Evolutionary conservation across 2,329 filamentous ascomycete species (phyloP).

Genomic region (Periglandula ipomoeae): DNA sequence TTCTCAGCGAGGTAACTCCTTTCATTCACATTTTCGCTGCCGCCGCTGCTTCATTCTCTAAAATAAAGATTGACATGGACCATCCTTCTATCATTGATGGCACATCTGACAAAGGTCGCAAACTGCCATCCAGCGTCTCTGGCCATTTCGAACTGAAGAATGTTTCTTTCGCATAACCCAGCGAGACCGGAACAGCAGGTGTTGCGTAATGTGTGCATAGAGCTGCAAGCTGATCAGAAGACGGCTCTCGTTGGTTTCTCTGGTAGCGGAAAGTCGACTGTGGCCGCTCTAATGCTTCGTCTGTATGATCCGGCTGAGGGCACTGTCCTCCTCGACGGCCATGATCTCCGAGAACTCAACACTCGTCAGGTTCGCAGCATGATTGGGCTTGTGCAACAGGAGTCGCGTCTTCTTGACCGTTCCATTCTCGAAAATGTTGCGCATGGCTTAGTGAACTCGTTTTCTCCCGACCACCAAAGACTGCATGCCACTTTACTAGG

Average conservation of each 20-base stretch:
- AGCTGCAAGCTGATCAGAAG: constrained; percentile 41
- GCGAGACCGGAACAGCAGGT: constrained; percentile 31
- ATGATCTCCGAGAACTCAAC: constrained; percentile 42
- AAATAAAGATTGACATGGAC: constrained; percentile 45
- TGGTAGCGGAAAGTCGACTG: constrained; percentile 60
- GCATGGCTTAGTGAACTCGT: constrained; percentile 27
- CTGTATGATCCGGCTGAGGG: constrained; percentile 48
- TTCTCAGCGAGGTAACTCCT: constrained; percentile 49
- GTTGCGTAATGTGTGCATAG: constrained; percentile 1
- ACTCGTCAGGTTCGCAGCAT: constrained; percentile 45
- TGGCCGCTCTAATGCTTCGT: constrained; percentile 55
- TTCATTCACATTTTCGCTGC: constrained; percentile 48
- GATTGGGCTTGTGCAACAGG: constrained; percentile 53
- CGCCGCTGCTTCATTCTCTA: constrained; percentile 44
- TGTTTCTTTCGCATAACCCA: constrained; percentile 29
- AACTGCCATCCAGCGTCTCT: constrained; percentile 21
- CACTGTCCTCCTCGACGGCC: constrained; percentile 26
- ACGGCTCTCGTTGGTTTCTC: constrained; percentile 64
- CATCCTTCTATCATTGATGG: constrained; percentile 32
- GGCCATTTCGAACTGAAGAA: constrained; percentile 18
- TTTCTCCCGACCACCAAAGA: constrained; percentile 35
- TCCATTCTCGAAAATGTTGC: constrained; percentile 44
- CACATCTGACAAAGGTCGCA: constrained; percentile 23
- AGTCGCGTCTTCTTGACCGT: constrained; percentile 52
- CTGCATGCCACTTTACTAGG: constrained; percentile 22